These are phyloP conservation scores for bread wheat (Triticum aestivum) DNA, from an alignment of 176 grass and related monocot genomes.

Conservation along the genomic window IWGSC_CS_RefSeq_v2.1 NC_057802.1:389546714-389547213, in stretches of 20 bases:
- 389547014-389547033: too few relatives aligned
- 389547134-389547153: too few relatives aligned
- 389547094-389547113: too few relatives aligned
- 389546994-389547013: not conserved
- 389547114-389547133: too few relatives aligned
- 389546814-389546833: not conserved
- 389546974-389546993: not conserved
- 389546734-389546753: conserved; percentile 6
- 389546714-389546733: conserved; percentile 7
- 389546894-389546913: not conserved
- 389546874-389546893: not conserved
- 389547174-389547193: too few relatives aligned
- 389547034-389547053: not conserved
- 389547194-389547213: too few relatives aligned
- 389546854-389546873: not conserved
- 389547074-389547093: too few relatives aligned
- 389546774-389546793: not conserved
- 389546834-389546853: not conserved
- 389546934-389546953: not conserved
- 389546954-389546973: not conserved
- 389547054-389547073: too few relatives aligned
- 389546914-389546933: not conserved
- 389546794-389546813: not conserved
- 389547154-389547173: too few relatives aligned
- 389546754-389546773: not conserved